phyloP scores from a whole-genome alignment of 2,329 filamentous ascomycete genomes.

The Dactylellina haptotyla region DNA sequence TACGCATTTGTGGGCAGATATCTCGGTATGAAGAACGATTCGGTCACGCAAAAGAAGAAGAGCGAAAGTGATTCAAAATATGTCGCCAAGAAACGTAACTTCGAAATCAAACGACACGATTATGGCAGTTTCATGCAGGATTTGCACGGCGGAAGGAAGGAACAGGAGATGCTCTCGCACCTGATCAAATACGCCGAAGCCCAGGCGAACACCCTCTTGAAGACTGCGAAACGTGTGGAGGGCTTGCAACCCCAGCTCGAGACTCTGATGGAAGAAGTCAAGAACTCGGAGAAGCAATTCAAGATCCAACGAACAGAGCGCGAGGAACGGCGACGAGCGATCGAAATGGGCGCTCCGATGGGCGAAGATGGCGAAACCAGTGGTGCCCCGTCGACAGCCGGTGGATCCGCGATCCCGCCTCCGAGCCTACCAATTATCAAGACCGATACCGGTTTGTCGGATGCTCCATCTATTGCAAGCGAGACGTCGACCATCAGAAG shows the following conservation, averaged over 20 bases:
- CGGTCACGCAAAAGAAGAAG: slow-evolving; percentile 95
- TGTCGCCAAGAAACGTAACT: slow-evolving; percentile 89
- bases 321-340: slow-evolving; percentile 87
- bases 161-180: slow-evolving; percentile 94
- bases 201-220: slow-evolving; percentile 83
- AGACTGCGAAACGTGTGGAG: slow-evolving; percentile 86
- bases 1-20: slow-evolving; percentile 95
- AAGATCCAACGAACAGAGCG: slow-evolving; percentile 93
- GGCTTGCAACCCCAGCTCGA: slow-evolving; percentile 87
- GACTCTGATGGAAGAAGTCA: slow-evolving; percentile 86
- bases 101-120: slow-evolving; percentile 97
- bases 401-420: slow-evolving; percentile 41
- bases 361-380: slow-evolving; percentile 76
- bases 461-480: slow-evolving; percentile 21
- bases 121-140: slow-evolving; percentile 99
- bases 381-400: slow-evolving; percentile 59
- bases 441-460: slow-evolving; percentile 28
- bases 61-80: slow-evolving; percentile 96
- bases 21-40: slow-evolving; percentile 94
- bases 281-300: slow-evolving; percentile 93
- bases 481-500: slow-evolving; percentile 64
- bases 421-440: slow-evolving; percentile 55
- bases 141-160: slow-evolving; percentile 97
- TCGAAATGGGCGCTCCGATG: slow-evolving; percentile 85
- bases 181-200: slow-evolving; percentile 92